These are phyloP conservation scores for Immersiella caudata DNA, from an alignment of 495 filamentous ascomycete species.

Conservation along the genomic window DNA sequence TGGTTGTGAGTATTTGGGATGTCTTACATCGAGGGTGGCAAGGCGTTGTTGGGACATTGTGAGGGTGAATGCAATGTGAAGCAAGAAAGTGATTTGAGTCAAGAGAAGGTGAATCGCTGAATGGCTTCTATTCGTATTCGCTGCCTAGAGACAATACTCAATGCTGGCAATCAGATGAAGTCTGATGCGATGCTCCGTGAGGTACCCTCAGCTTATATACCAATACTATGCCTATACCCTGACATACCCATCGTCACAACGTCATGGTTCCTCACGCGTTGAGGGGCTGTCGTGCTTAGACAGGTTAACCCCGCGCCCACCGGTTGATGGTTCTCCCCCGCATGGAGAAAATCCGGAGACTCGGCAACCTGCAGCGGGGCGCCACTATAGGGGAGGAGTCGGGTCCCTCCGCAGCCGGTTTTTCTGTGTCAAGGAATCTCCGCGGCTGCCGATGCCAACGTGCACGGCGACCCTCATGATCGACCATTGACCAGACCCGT, in stretches of 20 bases:
- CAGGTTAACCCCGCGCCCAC: constrained; percentile 19
- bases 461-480: not conserved
- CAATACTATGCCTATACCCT: not conserved
- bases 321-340: constrained; percentile 19
- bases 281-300: constrained; percentile 1
- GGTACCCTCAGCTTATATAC: constrained; percentile 1
- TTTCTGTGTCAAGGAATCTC: constrained; percentile 25
- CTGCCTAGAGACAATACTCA: not conserved
- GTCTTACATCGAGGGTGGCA: constrained; percentile 40
- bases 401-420: constrained; percentile 6
- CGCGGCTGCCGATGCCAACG: not conserved
- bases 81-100: too few species aligned
- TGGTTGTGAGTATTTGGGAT: not conserved
- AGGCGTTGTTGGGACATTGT: constrained; percentile 32
- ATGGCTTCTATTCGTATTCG: not conserved
- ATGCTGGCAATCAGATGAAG: not conserved
- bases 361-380: constrained; percentile 28
- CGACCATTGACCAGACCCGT: not conserved
- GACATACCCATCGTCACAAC: not conserved
- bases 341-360: constrained; percentile 39
- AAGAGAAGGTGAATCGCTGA: not conserved
- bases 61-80: constrained; percentile 11
- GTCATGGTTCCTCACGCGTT: constrained; percentile 12
- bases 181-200: not conserved
- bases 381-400: constrained; percentile 1